Conservation (phyloP, 2,329 filamentous ascomycete species). For the Chaetomiaceae sp. region DNA sequence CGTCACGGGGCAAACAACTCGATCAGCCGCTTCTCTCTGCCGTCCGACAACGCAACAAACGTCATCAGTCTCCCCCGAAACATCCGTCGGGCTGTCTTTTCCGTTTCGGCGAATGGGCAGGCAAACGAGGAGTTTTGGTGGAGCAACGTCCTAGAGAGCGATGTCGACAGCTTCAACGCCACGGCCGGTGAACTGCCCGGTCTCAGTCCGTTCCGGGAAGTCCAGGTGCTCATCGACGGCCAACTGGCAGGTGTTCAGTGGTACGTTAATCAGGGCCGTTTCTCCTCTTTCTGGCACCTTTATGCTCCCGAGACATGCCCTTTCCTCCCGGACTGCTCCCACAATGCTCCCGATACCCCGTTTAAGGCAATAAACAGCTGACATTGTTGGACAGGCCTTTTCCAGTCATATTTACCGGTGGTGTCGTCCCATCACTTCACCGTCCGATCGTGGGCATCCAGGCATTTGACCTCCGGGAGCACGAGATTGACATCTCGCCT, state of each 20-base stretch:
- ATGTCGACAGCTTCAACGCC: conserved; percentile 53
- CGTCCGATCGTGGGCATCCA: conserved; percentile 73
- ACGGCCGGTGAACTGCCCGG: conserved; percentile 57
- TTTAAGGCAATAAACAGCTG: too few relatives aligned
- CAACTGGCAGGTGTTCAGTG: conserved; percentile 68
- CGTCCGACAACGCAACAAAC: conserved; percentile 55
- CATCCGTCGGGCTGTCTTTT: conserved; percentile 64
- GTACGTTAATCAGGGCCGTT: too few relatives aligned
- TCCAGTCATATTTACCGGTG: conserved; percentile 77
- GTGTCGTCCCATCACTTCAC: conserved; percentile 71
- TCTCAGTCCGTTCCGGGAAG: conserved; percentile 69
- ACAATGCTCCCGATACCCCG: too few relatives aligned
- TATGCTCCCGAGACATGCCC: too few relatives aligned
- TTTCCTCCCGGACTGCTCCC: too few relatives aligned
- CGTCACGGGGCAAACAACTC: conserved; percentile 43
- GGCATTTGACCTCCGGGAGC: conserved; percentile 71
- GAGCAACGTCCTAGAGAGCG: conserved; percentile 65
- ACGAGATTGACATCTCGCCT: conserved; percentile 77
- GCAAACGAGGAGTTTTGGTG: conserved; percentile 80
- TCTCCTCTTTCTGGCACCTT: too few relatives aligned
- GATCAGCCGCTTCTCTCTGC: conserved; percentile 64
- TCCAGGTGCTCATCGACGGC: conserved; percentile 71
- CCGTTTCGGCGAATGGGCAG: conserved; percentile 74
- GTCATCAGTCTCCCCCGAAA: conserved; percentile 60
- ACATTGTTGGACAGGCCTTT: too few relatives aligned